These are phyloP conservation scores for Podila minutissima DNA, from an alignment of 192 early-diverging fungal genomes.

Conservation along the genomic window DNA sequence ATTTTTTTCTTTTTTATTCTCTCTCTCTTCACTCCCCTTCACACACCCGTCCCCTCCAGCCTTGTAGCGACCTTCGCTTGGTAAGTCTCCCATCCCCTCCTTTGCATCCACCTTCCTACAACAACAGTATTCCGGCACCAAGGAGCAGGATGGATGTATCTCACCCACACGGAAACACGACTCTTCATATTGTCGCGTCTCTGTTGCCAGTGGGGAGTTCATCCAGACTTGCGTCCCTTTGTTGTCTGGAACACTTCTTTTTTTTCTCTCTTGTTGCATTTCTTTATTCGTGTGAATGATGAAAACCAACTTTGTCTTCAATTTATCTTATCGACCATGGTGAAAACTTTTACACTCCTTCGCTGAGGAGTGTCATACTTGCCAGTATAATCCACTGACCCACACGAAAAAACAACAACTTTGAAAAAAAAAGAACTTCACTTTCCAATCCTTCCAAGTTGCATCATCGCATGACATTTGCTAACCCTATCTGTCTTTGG, in stretches of 20 bases:
- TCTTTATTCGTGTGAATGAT: constrained; percentile 42
- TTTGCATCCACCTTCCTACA: background rate
- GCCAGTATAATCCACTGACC: constrained; percentile 57
- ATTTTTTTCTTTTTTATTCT: constrained; percentile 8
- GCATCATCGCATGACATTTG: too few relatives aligned
- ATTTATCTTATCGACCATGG: constrained; percentile 55
- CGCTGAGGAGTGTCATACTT: constrained; percentile 57
- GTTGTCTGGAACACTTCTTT: background rate
- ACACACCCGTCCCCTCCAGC: background rate
- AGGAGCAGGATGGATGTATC: too few relatives aligned
- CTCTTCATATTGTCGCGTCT: too few relatives aligned
- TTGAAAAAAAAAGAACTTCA: background rate
- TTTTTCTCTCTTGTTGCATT: constrained; percentile 2
- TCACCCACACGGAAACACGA: too few relatives aligned
- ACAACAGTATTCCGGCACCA: background rate
- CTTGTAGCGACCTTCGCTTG: background rate
- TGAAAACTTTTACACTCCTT: constrained; percentile 51
- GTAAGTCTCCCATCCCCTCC: background rate
- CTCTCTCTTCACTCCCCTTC: constrained; percentile 3
- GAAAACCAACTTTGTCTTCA: constrained; percentile 51
- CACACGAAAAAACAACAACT: constrained; percentile 10
- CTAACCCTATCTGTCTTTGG: too few relatives aligned
- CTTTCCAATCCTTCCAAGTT: background rate
- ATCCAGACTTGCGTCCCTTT: background rate
- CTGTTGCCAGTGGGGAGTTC: background rate